Percentiles rank a stretch among this genome's conserved stretches.
These are phyloP conservation scores for Xylariaceae sp. DNA, from an alignment of 2,329 filamentous ascomycete genomes.

Conservation along the genomic window DNA sequence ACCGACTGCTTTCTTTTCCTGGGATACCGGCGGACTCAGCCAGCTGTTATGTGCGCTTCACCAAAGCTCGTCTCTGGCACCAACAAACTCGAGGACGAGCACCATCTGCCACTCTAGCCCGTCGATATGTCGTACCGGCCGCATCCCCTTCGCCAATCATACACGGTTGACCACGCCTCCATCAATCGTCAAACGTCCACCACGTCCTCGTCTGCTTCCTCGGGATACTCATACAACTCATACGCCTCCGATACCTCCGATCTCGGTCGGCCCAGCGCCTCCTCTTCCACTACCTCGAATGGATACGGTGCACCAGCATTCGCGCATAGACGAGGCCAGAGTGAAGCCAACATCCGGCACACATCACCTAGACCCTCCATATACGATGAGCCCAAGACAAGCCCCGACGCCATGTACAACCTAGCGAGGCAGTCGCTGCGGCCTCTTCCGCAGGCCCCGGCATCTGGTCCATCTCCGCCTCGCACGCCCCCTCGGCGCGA, in stretches of 20 bases:
- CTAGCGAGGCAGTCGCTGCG: slow-evolving; percentile 70
- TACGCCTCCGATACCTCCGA: slow-evolving; percentile 42
- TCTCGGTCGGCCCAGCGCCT: slow-evolving; percentile 57
- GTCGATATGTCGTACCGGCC: slow-evolving; percentile 48
- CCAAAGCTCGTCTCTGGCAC: slow-evolving; percentile 14
- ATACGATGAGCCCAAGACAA: slow-evolving; percentile 33
- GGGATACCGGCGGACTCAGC: slow-evolving; percentile 14
- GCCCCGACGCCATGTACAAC: slow-evolving; percentile 59
- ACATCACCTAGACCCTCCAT: slow-evolving; percentile 40
- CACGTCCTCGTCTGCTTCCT: slow-evolving; percentile 64
- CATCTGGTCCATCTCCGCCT: slow-evolving; percentile 28
- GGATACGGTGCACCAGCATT: slow-evolving; percentile 35
- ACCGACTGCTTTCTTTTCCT: slow-evolving; percentile 2
- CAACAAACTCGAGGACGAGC: slow-evolving; percentile 19
- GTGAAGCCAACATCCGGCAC: slow-evolving; percentile 55
- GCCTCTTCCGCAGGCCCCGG: slow-evolving; percentile 62
- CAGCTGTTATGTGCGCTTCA: slow-evolving; percentile 26
- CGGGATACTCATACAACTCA: slow-evolving; percentile 51
- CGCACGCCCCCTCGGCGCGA: slow-evolving; percentile 31
- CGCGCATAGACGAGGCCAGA: slow-evolving; percentile 67
- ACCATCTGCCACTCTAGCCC: slow-evolving; percentile 13
- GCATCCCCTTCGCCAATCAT: slow-evolving; percentile 49
- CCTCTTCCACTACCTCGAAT: slow-evolving; percentile 66
- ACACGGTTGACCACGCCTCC: slow-evolving; percentile 33
- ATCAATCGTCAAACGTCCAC: slow-evolving; percentile 60